Conservation (phyloP, 2,329 filamentous ascomycete species). For the Apiospora aurea region DNA sequence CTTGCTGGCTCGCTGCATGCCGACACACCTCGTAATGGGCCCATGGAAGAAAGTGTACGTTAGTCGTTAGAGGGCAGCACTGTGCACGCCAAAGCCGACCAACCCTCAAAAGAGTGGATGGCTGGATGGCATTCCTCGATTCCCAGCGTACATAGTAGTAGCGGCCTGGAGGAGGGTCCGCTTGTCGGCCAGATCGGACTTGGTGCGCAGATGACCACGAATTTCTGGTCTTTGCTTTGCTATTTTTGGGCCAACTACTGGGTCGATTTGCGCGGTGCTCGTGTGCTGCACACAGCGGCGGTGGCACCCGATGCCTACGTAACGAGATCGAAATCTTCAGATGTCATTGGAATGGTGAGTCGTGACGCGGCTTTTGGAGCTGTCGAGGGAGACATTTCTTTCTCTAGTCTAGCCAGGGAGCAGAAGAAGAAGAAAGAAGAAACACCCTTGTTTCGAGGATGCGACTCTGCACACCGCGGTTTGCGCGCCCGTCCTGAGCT, state of each 20-base stretch:
- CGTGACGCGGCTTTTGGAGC: neutral
- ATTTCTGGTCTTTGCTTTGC: neutral
- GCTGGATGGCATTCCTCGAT: neutral
- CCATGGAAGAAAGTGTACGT: neutral
- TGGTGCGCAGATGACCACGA: conserved; percentile 5
- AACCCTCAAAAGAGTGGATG: conserved; percentile 7
- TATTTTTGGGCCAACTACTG: conserved; percentile 9
- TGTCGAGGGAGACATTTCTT: neutral
- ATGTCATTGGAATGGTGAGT: neutral
- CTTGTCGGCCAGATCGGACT: conserved; percentile 3
- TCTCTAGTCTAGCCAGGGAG: neutral
- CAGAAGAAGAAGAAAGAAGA: too few relatives aligned
- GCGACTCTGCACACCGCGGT: neutral
- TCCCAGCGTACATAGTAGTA: conserved; percentile 3
- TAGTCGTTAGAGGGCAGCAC: neutral
- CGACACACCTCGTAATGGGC: neutral
- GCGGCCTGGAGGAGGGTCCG: conserved; percentile 9
- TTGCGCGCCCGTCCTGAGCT: neutral
- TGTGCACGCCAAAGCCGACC: conserved; percentile 1
- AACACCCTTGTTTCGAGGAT: neutral
- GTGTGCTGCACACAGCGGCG: neutral
- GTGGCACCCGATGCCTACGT: conserved; percentile 1
- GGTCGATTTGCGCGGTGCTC: neutral
- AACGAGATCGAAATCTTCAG: neutral
- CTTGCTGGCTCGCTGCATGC: conserved; percentile 1